Conservation (phyloP, 805 yeast species). For the Metschnikowia vanudenii region DNA sequence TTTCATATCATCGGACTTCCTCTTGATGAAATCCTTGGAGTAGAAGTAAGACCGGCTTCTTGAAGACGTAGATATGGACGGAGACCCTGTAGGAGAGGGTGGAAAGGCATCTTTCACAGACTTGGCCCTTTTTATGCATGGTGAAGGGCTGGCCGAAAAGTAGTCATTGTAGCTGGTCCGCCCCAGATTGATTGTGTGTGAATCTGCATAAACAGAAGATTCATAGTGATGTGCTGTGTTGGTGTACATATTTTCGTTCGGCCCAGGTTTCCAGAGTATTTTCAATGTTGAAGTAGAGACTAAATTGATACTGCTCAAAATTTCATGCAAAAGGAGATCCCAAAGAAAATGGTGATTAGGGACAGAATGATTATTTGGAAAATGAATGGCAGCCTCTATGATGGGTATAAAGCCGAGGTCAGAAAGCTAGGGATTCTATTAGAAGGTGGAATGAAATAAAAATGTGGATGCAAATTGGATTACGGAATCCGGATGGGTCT, state of each 20-base stretch:
- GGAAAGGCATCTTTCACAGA: constrained; percentile 15
- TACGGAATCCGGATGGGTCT: background rate
- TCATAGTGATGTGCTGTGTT: background rate
- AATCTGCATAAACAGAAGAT: background rate
- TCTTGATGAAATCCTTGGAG: background rate
- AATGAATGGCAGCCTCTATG: constrained; percentile 9
- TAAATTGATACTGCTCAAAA: background rate
- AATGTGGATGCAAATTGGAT: background rate
- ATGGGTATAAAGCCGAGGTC: constrained; percentile 2
- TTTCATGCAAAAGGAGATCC: background rate
- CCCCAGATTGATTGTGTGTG: background rate
- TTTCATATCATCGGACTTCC: background rate
- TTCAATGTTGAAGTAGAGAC: background rate
- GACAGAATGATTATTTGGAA: background rate
- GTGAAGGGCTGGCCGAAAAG: background rate
- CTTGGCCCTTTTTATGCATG: constrained; percentile 14
- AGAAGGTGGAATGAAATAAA: background rate
- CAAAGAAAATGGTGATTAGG: background rate
- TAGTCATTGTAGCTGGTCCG: background rate
- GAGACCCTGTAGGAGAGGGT: constrained; percentile 4
- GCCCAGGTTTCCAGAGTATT: background rate
- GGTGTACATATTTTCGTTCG: background rate
- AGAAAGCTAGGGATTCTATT: constrained; percentile 1
- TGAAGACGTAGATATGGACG: background rate
- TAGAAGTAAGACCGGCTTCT: constrained; percentile 1